phyloP scores from a whole-genome alignment of 192 early-diverging fungal genomes.

The Powellomyces hirtus region DNA sequence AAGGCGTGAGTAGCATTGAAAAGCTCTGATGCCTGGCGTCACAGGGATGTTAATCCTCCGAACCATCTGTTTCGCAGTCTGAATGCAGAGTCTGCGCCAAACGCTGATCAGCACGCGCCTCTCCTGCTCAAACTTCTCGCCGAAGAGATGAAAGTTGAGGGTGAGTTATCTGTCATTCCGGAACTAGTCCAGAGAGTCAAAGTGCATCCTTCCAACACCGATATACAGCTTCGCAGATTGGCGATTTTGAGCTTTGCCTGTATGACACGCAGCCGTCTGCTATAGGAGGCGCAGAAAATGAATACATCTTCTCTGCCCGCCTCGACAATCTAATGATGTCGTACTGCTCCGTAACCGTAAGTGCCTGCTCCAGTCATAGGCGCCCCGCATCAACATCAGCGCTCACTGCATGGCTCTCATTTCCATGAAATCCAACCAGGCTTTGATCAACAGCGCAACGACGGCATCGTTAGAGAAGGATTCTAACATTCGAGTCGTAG shows the following conservation, averaged over 20 bases:
- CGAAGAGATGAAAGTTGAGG: conserved; percentile 66
- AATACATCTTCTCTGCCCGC: conserved; percentile 92
- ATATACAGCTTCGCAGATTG: conserved; percentile 64
- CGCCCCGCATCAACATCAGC: conserved; percentile 31
- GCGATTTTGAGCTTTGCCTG: conserved; percentile 96
- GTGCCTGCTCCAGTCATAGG: conserved; percentile 29
- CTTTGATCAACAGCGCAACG: conserved; percentile 56
- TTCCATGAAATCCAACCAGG: conserved; percentile 37
- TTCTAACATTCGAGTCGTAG: conserved; percentile 76
- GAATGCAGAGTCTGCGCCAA: conserved; percentile 27
- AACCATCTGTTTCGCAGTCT: conserved; percentile 5
- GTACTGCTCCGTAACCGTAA: conserved; percentile 72
- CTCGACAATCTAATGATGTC: conserved; percentile 97
- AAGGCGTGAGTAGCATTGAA: conserved; percentile 25
- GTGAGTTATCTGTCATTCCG: conserved; percentile 29
- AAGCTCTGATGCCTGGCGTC: neutral
- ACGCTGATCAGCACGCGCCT: conserved; percentile 73
- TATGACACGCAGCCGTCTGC: conserved; percentile 90
- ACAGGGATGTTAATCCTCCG: neutral
- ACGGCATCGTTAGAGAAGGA: conserved; percentile 53
- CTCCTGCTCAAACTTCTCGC: conserved; percentile 75
- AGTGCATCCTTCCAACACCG: neutral
- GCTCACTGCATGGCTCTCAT: too few relatives aligned
- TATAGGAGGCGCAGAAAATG: conserved; percentile 87
- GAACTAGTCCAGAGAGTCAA: too few relatives aligned